phyloP scores from a whole-genome alignment of 23 red algal species.

The Cyanidiococcus yangmingshanensis region DNA sequence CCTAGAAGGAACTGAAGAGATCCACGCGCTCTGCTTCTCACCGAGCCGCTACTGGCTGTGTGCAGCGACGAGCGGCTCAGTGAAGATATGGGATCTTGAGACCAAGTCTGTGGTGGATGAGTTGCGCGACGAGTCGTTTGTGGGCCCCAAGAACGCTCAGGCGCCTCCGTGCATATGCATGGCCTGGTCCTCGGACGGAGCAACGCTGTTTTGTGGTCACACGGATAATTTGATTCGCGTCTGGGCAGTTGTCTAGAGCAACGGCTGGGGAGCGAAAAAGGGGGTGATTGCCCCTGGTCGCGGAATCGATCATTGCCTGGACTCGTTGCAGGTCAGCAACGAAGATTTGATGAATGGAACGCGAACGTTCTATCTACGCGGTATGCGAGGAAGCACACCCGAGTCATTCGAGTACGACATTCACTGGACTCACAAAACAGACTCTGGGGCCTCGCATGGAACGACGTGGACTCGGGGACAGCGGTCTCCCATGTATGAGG shows the following conservation, averaged over 20 bases:
- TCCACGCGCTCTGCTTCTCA: conserved; percentile 95
- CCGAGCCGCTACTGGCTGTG: conserved; percentile 98
- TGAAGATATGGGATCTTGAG: conserved; percentile 98
- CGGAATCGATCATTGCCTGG: too few species aligned
- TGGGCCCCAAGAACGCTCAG: conserved; percentile 69
- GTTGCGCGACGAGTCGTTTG: conserved; percentile 63
- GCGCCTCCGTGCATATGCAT: conserved; percentile 71
- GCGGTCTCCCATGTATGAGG: too few species aligned
- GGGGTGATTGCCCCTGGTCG: too few species aligned
- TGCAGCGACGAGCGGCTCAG: conserved; percentile 77
- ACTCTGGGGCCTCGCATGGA: too few species aligned
- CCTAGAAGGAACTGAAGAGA: conserved; percentile 94
- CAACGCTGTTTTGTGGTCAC: conserved; percentile 89
- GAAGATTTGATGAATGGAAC: too few species aligned
- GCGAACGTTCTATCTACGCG: too few species aligned
- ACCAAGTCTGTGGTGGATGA: conserved; percentile 93
- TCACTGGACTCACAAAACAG: too few species aligned
- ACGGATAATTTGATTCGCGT: conserved; percentile 94
- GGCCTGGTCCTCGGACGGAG: conserved; percentile 88
- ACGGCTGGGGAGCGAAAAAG: too few species aligned
- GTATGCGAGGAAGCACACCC: too few species aligned
- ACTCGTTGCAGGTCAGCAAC: too few species aligned
- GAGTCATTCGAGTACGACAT: too few species aligned
- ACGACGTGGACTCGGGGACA: too few species aligned
- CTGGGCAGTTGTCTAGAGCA: conserved; percentile 35